Evolutionary conservation across 1,139 yeast species (phyloP).

Genomic region (Wickerhamiella pararugosa): DNA sequence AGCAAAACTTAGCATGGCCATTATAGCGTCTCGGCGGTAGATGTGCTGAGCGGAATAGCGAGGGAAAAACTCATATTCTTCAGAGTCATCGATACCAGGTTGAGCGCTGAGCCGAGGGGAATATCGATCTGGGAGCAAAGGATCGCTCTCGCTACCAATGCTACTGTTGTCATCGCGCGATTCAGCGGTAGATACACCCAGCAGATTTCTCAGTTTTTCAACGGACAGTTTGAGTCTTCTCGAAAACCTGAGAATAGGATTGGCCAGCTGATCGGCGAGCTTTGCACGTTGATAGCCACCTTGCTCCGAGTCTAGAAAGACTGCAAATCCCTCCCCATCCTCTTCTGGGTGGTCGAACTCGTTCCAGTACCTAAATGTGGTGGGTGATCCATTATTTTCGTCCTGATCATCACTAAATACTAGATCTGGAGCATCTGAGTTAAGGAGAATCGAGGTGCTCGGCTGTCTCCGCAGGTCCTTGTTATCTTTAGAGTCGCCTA

Average conservation of each 20-base stretch:
- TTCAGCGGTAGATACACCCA: constrained; percentile 4
- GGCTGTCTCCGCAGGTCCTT: background rate
- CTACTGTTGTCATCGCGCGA: constrained; percentile 6
- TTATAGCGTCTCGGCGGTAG: constrained; percentile 11
- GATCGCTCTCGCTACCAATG: constrained; percentile 7
- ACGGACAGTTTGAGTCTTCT: constrained; percentile 15
- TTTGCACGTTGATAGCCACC: constrained; percentile 19
- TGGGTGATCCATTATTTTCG: constrained; percentile 1
- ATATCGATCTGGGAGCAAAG: constrained; percentile 2
- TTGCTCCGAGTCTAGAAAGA: constrained; percentile 24
- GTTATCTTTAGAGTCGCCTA: background rate
- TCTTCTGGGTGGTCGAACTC: constrained; percentile 56
- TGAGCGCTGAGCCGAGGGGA: constrained; percentile 7
- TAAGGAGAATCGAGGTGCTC: constrained; percentile 14
- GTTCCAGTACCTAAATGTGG: constrained; percentile 42
- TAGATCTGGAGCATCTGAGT: constrained; percentile 9
- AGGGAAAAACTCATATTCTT: constrained; percentile 10
- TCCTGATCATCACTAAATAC: constrained; percentile 2
- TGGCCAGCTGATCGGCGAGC: constrained; percentile 22
- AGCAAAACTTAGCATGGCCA: constrained; percentile 12
- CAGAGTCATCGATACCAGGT: constrained; percentile 9
- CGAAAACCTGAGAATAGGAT: constrained; percentile 27
- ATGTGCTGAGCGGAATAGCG: background rate
- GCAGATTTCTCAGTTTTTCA: constrained; percentile 5
- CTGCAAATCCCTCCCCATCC: constrained; percentile 23